Base-by-base conservation (phyloP, 1,139 yeast genomes). In the Schizosaccharomyces versatilis region DNA sequence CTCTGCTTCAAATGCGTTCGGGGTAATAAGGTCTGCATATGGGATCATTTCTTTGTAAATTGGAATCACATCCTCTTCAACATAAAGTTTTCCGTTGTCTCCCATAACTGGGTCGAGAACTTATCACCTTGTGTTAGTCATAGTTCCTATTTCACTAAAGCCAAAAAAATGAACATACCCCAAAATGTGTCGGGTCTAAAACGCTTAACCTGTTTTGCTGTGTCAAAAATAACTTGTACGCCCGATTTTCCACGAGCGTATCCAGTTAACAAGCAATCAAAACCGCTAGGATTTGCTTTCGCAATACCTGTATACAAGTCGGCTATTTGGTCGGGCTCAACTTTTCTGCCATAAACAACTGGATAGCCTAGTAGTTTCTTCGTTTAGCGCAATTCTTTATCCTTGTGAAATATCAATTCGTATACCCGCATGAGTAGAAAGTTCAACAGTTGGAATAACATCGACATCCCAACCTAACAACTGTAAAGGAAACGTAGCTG, bases 51-150 rank as follows among this genome's bases (percentile, higher is more conserved):
- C 62, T 62, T 74, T 73, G 65, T 88, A 88, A 1, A 77, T 75
- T 0, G 78, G 77, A 0, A 88, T 73, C 54, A 85, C 83, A 19
- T 77, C 76, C 59, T 78, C 74, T 51, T 79, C 75, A 9, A 90
- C 96, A 63, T 90, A 90, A 36, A 88, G 66, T 19, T 53, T 54
- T 1, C 94, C 95, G 61, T 84, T 80, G 66, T 90, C 98, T 12
- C 98, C 98, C 74, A 90, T 74, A 1, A 90, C 96, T 0, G 98
- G 97, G 64, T 90, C 98, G 59, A 86, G 66, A 10, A 86, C 70
- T 80, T 93, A 17, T 9, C 9, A 36, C 2, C n/a, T n/a, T 7
- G 7, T 9, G 9, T 14, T n/a, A 10, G 9, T 7, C 6, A 32
- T 8, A 49, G 52, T 49, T 2, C n/a, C 6, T 15, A 19, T 3